phyloP scores from a whole-genome alignment of 768 basidiomycete genomes.

The Russula abietina region DNA sequence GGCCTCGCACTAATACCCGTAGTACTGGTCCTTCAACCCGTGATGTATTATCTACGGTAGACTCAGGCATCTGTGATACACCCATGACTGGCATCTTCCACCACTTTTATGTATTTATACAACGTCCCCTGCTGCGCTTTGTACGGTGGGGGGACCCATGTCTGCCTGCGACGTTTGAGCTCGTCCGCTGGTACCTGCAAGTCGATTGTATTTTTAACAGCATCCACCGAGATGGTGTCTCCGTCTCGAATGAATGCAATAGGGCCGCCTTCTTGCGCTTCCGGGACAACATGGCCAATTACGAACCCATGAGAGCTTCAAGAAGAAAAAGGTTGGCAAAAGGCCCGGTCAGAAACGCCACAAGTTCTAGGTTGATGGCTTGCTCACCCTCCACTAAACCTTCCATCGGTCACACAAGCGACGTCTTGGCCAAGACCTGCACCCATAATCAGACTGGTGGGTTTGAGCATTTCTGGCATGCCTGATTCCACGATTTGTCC shows the following conservation, averaged over 20 bases:
- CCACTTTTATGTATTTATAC: slow-evolving; percentile 84
- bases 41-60: not conserved
- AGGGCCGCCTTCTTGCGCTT: slow-evolving; percentile 90
- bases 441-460: slow-evolving; percentile 97
- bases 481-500: slow-evolving; percentile 40
- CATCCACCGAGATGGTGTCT: slow-evolving; percentile 83
- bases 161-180: slow-evolving; percentile 59
- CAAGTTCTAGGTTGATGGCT: not conserved
- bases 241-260: slow-evolving; percentile 88
- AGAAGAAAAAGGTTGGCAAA: slow-evolving; percentile 14
- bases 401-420: slow-evolving; percentile 94
- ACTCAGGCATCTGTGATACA: slow-evolving; percentile 81
- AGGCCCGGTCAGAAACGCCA: slow-evolving; percentile 13
- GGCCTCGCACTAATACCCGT: slow-evolving; percentile 27
- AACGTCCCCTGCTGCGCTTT: slow-evolving; percentile 78
- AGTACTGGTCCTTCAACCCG: not conserved
- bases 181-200: slow-evolving; percentile 74
- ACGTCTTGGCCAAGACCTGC: slow-evolving; percentile 95
- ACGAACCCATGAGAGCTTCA: slow-evolving; percentile 91
- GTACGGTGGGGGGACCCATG: slow-evolving; percentile 81
- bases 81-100: slow-evolving; percentile 87
- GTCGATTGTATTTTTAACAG: slow-evolving; percentile 78
- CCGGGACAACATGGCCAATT: slow-evolving; percentile 95
- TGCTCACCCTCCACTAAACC: slow-evolving; percentile 94
- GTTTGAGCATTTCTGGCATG: slow-evolving; percentile 99